phyloP scores from a whole-genome alignment of 1,139 yeast genomes.

The Yamadazyma oceani region DNA sequence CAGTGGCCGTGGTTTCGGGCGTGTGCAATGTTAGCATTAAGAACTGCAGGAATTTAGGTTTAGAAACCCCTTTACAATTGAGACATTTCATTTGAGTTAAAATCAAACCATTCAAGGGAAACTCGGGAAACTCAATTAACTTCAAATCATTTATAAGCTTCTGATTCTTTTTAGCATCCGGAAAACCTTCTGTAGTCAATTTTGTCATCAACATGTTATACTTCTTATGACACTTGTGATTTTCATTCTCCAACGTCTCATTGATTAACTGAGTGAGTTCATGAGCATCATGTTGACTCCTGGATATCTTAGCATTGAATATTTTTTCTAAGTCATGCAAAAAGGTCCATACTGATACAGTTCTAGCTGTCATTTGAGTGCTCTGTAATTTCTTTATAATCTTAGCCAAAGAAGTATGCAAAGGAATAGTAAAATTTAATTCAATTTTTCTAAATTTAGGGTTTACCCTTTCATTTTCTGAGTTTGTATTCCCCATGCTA shows the following conservation, averaged over 20 bases:
- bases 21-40: constrained; percentile 72
- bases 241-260: constrained; percentile 76
- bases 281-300: constrained; percentile 93
- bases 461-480: constrained; percentile 10
- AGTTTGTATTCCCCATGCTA: neutral
- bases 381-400: constrained; percentile 62
- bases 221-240: constrained; percentile 41
- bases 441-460: constrained; percentile 29
- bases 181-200: constrained; percentile 5
- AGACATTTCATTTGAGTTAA: constrained; percentile 70
- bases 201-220: constrained; percentile 21
- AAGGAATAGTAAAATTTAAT: constrained; percentile 39
- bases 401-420: constrained; percentile 58
- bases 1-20: constrained; percentile 56
- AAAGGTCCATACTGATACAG: constrained; percentile 77
- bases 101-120: constrained; percentile 73
- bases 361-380: constrained; percentile 53
- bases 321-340: constrained; percentile 71
- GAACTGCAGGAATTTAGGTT: constrained; percentile 61
- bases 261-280: constrained; percentile 79
- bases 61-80: constrained; percentile 63
- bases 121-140: constrained; percentile 46
- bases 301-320: constrained; percentile 73
- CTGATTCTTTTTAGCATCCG: constrained; percentile 1
- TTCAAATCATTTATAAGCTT: constrained; percentile 22